These are phyloP conservation scores for Microthlaspi erraticum DNA, from an alignment of 345 rosid genomes.

Conservation along the genomic window DNA sequence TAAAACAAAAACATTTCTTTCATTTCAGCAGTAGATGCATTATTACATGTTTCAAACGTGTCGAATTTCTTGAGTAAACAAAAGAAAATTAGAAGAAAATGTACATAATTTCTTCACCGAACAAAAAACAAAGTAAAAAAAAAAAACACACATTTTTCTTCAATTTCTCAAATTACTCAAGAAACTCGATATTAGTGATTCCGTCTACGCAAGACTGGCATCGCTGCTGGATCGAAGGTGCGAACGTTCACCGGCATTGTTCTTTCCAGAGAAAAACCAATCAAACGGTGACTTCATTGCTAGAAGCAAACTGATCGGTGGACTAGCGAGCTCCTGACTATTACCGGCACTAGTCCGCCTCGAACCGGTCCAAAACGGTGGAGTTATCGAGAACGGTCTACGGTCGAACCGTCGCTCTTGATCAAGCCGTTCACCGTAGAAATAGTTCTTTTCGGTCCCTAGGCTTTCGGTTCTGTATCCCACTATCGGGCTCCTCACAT, in stretches of 20 bases:
- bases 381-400: constrained; percentile 49
- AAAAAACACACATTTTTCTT: constrained; percentile 6
- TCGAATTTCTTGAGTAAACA: constrained; percentile 2
- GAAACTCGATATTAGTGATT: neutral
- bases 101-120: too few species aligned
- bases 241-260: constrained; percentile 54
- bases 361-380: constrained; percentile 53
- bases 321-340: constrained; percentile 42
- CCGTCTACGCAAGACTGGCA: constrained; percentile 45
- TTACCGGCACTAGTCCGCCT: constrained; percentile 27
- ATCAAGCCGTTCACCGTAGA: constrained; percentile 57
- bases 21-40: constrained; percentile 8
- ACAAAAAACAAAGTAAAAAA: too few species aligned
- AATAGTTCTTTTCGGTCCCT: constrained; percentile 43
- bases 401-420: constrained; percentile 44
- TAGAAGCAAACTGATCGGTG: constrained; percentile 46
- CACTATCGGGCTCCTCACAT: constrained; percentile 58
- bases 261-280: constrained; percentile 40
- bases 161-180: neutral
- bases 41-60: too few species aligned
- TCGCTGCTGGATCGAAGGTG: constrained; percentile 48
- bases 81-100: too few species aligned
- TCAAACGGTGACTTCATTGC: constrained; percentile 52
- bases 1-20: constrained; percentile 7
- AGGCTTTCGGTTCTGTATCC: constrained; percentile 63